phyloP scores from a whole-genome alignment of 306 rosid genomes.

The Calophaca sinica region DNA sequence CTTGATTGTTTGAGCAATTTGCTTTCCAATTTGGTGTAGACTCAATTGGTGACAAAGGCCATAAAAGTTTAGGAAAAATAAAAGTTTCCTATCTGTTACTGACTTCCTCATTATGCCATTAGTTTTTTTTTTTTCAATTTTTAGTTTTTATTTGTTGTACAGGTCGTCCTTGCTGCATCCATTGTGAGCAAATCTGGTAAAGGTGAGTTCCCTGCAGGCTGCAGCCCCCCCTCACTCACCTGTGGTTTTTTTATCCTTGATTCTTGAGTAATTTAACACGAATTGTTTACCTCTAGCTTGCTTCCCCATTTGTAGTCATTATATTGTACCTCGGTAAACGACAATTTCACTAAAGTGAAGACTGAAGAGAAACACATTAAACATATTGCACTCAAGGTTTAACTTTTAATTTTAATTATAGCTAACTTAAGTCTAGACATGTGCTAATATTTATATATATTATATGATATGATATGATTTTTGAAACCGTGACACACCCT shows the following conservation, averaged over 20 bases:
- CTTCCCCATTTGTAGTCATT: not conserved
- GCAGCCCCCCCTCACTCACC: not conserved
- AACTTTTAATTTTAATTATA: not conserved
- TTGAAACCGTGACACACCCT: not conserved
- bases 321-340: conserved; percentile 1
- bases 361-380: not conserved
- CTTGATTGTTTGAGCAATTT: not conserved
- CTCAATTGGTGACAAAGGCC: not conserved
- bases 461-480: not conserved
- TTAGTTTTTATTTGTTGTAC: conserved; percentile 37
- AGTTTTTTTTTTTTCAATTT: conserved; percentile 31
- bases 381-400: not conserved
- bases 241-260: not conserved
- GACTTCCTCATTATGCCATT: not conserved
- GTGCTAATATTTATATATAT: not conserved
- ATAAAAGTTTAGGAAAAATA: not conserved
- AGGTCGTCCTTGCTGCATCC: conserved; percentile 98
- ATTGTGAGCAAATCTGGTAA: conserved; percentile 87
- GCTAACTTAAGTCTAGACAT: not conserved
- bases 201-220: conserved; percentile 60
- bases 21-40: not conserved
- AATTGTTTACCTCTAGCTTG: not conserved
- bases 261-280: not conserved
- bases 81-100: not conserved
- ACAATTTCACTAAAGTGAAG: not conserved